These are phyloP conservation scores for Yamadazyma endophytica DNA, from an alignment of 805 yeast species.

Conservation along the genomic window DNA sequence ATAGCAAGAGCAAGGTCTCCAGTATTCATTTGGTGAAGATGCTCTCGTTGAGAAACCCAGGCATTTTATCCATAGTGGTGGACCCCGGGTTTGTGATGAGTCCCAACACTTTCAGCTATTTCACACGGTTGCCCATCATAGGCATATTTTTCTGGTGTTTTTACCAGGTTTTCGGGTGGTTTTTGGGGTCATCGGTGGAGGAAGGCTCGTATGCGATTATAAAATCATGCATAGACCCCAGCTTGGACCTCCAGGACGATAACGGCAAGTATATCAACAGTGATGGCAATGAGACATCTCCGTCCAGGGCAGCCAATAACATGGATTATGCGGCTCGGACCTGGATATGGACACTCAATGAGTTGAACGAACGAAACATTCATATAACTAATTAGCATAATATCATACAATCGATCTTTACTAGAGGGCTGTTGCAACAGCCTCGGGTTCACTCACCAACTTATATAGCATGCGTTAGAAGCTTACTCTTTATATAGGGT, in stretches of 20 bases:
- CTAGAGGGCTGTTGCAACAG: too few relatives aligned
- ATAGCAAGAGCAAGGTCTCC: slow-evolving; percentile 72
- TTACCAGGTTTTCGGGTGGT: slow-evolving; percentile 63
- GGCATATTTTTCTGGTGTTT: slow-evolving; percentile 70
- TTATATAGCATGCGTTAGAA: too few relatives aligned
- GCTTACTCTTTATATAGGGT: too few relatives aligned
- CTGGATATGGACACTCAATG: slow-evolving; percentile 63
- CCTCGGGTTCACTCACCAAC: too few relatives aligned
- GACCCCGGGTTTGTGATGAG: slow-evolving; percentile 89
- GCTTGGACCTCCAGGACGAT: slow-evolving; percentile 45
- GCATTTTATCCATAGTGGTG: slow-evolving; percentile 58
- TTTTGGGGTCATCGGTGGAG: slow-evolving; percentile 69
- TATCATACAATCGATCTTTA: too few relatives aligned
- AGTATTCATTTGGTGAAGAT: slow-evolving; percentile 70
- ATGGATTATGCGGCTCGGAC: slow-evolving; percentile 60
- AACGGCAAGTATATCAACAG: slow-evolving; percentile 69
- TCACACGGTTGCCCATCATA: slow-evolving; percentile 74
- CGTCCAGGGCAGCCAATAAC: slow-evolving; percentile 55
- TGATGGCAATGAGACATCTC: slow-evolving; percentile 47
- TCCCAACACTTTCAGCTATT: slow-evolving; percentile 68
- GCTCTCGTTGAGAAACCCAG: slow-evolving; percentile 63
- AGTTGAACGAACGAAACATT: slow-evolving; percentile 14
- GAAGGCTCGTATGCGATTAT: slow-evolving; percentile 67
- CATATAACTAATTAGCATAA: slow-evolving; percentile 17
- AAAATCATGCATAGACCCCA: slow-evolving; percentile 55